Base-by-base conservation (phyloP, 257 asterid species). In the Penstemon newberryi region DNA sequence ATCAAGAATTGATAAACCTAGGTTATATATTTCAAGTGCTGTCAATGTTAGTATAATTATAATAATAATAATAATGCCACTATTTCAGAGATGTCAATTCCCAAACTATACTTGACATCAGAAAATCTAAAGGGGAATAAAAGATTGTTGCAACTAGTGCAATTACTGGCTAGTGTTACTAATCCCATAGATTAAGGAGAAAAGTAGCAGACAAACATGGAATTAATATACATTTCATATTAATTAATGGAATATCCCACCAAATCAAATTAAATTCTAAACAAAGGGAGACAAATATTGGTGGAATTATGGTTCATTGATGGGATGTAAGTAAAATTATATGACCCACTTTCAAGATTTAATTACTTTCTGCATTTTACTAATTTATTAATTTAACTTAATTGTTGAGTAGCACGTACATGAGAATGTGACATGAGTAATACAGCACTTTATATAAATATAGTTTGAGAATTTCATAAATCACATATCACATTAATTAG, bases 51-150 rank as follows among this genome's bases (percentile, higher is more conserved):
- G 2, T 25, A 25, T 25, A 38, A 5, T 5, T 39, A 25, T 7
- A 12, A 7, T 6, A 7, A 38, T 58, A 6, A 67, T 25, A 40
- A 33, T 52, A 38, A 56, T 46, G 49, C 25, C 53, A 56, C n/a
- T 18, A 74, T 52, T 74, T 69, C 51, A 87, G 86, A 79, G 75
- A 58, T 66, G 89, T 81, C 86, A 70, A 74, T 70, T 78, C 69
- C 59, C 37, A 65, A 43, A 66, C 82, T 76, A 59, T 66, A 81
- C 79, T 83, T 81, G 82, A 80, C 89, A 79, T 84, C 84, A 82
- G 66, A 62, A 75, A 67, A 70, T 70, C 74, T 56, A 60, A 36
- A 50, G 70, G 64, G 80, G 18, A 15, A 15, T 15, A 15, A 65
- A 73, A 69, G 52, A 60, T 73, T 74, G 54, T 71, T 71, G 50